Base-by-base conservation (phyloP, 176 grass and related monocot species). In the Bolboschoenus planiculmis region DNA sequence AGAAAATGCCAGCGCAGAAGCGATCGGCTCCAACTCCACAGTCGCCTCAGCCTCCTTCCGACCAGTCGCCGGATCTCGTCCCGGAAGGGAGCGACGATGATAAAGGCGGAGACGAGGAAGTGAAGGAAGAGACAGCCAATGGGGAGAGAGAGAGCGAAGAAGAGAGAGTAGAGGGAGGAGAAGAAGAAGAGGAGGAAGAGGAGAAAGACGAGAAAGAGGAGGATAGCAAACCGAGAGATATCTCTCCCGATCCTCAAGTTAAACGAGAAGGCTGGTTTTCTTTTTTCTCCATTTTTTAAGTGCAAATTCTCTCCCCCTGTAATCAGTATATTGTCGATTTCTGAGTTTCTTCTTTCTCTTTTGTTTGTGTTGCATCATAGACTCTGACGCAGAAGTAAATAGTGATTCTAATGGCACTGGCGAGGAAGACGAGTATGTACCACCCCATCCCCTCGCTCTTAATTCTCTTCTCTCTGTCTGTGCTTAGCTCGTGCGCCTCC, bases 1-100 rank as follows among this genome's bases (percentile, higher is more conserved):
- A 53, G 14, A 44, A 29, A 81, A 81, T 81, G 79, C 79, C 79
- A 62, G 79, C 79, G 37, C 79, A 81, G 35, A 81, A 81, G 79
- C 57, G 79, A 37, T 7, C 44, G 26, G 37, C 44, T 13, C 24
- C 44, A 29, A 27, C 23, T 16, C 24, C 44, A 47, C 14, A 5
- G 43, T 76, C 26, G 71, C 71, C 71, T 2, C 23, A 76, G 20
- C 14, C 43, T 48, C 71, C 71, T 50, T 50, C 71, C 23, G 44
- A 48, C 43, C 10, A 30, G 43, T 31, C 43, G 23, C 71, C 36
- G 42, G 79, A 81, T 81, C 79, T 64, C 79, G 56, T 10, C 9
- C 15, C 55, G 5, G 79, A 81, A 10, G 57, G 79, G 21, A 81
- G 36, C 79, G 79, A 81, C 56, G 79, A 81, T 15, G 79, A 81